Base-by-base conservation (phyloP, 352 stramenopile genomes). In the Pythium periplocum region DNA sequence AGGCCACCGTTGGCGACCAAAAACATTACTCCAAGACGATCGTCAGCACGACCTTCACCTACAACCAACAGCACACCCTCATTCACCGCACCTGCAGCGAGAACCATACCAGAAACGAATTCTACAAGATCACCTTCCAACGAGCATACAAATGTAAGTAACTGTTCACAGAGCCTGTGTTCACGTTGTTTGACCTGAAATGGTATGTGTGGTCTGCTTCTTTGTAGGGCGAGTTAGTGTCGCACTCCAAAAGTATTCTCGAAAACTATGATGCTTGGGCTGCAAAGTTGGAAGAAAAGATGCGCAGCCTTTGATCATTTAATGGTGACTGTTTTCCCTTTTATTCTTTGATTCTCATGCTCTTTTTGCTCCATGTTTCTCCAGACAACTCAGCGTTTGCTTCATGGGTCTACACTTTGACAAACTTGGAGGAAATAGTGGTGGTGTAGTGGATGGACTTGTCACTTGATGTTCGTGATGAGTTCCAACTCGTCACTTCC, bases 231-330 rank as follows among this genome's bases (percentile, higher is more conserved):
- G 6, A 33, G 34, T 39, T 60, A 30, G 39, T 41, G 7, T 43
- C 57, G 32, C 46, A 66, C 34, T 64, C 64, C 2, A 65, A 71
- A 26, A 69, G 59, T 4, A 70, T 83, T 55, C 49, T 77, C 5
- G 53, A 80, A 26, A 83, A 85, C 32, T 84, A 83, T 42, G 67
- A 85, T 41, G 66, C 68, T 3, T 88, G 71, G 71, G 68, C 69
- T 8, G 59, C 73, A 2, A 68, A 65, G 32, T 56, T 86, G 42
- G 66, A 85, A 48, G 71, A 68, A 45, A 85, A 85, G 41, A 67
- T 86, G 65, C 71, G 61, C 40, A 66, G 55, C 30, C 41, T 78
- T 32, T 62, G 43, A 67, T 37, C 32, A 45, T 5, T 41, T 66
- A 51, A 45, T 73, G 59, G 47, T 48, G 34, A 45, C 57, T 53